Percentiles rank a stretch among this genome's conserved stretches.
phyloP scores from a whole-genome alignment of 225 moss, liverwort and hornwort species.

The Ulota crispa region DNA sequence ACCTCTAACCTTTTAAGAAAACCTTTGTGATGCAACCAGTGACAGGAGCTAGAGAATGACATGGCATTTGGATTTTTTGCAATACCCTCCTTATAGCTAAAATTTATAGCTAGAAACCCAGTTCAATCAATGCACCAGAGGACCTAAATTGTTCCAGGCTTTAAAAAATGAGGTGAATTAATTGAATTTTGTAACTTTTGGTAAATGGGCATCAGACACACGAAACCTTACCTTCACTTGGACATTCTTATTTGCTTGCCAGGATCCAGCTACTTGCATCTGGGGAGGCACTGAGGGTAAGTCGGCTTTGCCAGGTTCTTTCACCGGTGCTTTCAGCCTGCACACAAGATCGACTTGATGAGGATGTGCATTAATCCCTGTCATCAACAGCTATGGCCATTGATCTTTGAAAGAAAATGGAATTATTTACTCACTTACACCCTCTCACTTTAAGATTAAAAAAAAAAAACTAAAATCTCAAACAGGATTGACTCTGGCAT shows the following conservation, averaged over 20 bases:
- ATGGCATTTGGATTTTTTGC: too few species aligned
- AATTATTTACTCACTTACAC: background rate
- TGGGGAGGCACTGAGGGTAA: constrained; percentile 44
- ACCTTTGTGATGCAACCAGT: too few species aligned
- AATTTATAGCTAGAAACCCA: too few species aligned
- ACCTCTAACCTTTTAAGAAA: too few species aligned
- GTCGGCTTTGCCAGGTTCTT: constrained; percentile 25
- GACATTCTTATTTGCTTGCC: constrained; percentile 95
- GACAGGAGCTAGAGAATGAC: too few species aligned
- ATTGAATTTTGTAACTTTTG: background rate
- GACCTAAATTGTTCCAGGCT: background rate
- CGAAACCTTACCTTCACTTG: constrained; percentile 67
- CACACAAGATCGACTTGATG: constrained; percentile 14
- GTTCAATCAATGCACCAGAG: constrained; percentile 7
- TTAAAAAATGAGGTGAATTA: background rate
- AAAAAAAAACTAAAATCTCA: background rate
- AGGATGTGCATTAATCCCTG: background rate
- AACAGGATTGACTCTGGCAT: background rate
- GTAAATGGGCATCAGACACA: background rate
- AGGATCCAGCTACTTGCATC: constrained; percentile 86
- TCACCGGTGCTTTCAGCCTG: constrained; percentile 46
- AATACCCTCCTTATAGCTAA: too few species aligned
- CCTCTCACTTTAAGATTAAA: background rate
- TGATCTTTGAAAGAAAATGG: background rate
- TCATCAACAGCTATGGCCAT: background rate